Base-by-base conservation (phyloP, 768 basidiomycete species). In the Postia placenta region DNA sequence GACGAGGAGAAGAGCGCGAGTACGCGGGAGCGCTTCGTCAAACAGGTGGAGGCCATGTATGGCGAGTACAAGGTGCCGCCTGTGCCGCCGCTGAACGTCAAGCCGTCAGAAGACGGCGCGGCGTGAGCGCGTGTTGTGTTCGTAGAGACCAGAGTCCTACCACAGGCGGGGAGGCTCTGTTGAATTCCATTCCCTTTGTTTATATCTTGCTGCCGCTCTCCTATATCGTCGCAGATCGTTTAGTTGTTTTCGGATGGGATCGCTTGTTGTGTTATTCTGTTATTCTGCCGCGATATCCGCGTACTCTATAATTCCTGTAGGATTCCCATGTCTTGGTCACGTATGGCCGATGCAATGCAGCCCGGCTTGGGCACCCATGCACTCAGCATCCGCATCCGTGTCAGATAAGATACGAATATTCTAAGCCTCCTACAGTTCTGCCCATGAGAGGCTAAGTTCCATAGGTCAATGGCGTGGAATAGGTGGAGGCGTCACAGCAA, bases 41-140 rank as follows among this genome's bases (percentile, higher is more conserved):
- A 66, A 51, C 64, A 74, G 26, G 76, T 83, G 14, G 76, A 75
- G 59, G 73, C 66, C 45, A 75, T 81, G 75, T 72, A 75, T 57
- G 71, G 68, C 43, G 61, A 65, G 40, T 62, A 64, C 11, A 53
- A 55, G 36, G 56, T 72, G 14, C 75, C 75, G 27, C 75, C 75
- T 26, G 74, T 78, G 27, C 76, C 75, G 7, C 67, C 44, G 20
- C 45, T 63, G 25, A 47, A 60, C 15, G 33, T 45, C 6, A 33
- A 45, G 25, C 38, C 49, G 26, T 19, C 23, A 25, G 24, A 43
- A 22, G 20, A 25, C 19, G 11, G 11, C 20, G 5, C 42, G 7
- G 23, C 11, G 9, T 43, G 42, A 14, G 9, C 23, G 39, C 7
- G 39, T 23, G n/a, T 6, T 43, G 20, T 14, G 40, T 43, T 25